A percentile compares a stretch with the other conserved stretches of the same genome.
phyloP scores from a whole-genome alignment of 2,329 filamentous ascomycete genomes.

The Sordariomycetes sp. region DNA sequence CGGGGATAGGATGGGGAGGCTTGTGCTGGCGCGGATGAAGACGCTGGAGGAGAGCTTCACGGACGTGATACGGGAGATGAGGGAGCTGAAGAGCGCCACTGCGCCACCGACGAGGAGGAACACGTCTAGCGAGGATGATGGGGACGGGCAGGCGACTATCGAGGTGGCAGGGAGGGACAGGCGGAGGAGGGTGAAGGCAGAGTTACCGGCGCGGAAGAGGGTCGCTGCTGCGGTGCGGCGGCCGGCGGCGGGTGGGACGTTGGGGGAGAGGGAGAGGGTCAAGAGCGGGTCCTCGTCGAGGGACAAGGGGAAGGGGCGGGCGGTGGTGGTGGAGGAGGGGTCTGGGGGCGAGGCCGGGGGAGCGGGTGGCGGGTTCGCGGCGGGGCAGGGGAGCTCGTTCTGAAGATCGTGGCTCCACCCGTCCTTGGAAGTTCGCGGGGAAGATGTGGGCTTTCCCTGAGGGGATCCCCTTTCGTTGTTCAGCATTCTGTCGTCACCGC shows the following conservation, averaged over 20 bases:
- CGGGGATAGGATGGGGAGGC: conserved; percentile 60
- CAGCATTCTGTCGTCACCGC: not conserved
- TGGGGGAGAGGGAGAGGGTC: not conserved
- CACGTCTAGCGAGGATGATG: conserved; percentile 29
- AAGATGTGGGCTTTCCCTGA: not conserved
- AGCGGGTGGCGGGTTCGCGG: conserved; percentile 13
- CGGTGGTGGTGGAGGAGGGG: conserved; percentile 27
- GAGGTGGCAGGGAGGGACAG: conserved; percentile 21
- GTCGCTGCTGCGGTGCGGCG: conserved; percentile 15
- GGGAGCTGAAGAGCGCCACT: conserved; percentile 42
- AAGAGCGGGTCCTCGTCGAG: conserved; percentile 7
- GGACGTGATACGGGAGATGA: conserved; percentile 73
- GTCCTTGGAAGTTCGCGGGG: not conserved
- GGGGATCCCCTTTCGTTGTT: no score
- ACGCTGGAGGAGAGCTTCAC: conserved; percentile 83
- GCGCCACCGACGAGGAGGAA: conserved; percentile 34
- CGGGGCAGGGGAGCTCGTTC: conserved; percentile 25
- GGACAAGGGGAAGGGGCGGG: conserved; percentile 28
- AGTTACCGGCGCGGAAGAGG: conserved; percentile 7
- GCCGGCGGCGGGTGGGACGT: conserved; percentile 22
- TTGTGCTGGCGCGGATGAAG: conserved; percentile 85
- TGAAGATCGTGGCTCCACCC: not conserved
- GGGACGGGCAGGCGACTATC: conserved; percentile 12
- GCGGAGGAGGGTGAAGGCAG: conserved; percentile 12
- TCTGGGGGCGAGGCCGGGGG: conserved; percentile 18